Base-by-base conservation (phyloP, 1,139 yeast species). In the Hemisphaericaspora subhashii region DNA sequence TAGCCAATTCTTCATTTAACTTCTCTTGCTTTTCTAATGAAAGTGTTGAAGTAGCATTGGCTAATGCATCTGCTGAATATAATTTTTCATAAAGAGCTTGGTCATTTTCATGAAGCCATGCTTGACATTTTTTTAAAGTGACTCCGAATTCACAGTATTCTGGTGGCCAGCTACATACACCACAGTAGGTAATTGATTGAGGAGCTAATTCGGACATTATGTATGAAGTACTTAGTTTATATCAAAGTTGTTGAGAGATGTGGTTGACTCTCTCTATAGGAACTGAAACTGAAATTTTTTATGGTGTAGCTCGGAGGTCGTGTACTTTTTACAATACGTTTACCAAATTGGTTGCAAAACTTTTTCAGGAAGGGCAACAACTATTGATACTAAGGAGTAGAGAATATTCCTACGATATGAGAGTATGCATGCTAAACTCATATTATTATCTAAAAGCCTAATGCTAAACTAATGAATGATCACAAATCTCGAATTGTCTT, bases 111-210 rank as follows among this genome's bases (percentile, higher is more conserved):
- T 76, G 68, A 32, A 90, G 74, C 96, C 97, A 89, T 28, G 77
- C 81, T 53, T 84, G 86, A 66, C 98, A 90, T 57, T 88, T 79
- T 56, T 83, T 83, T 61, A 85, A 73, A 29, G 83, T 73, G 35
- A 86, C 86, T 11, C 96, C 95, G 58, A 89, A 90, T 59, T 90
- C 98, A 67, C 98, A 90, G 65, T 83, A 90, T 63, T 89, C 98
- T 2, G 92, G 92, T 12, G 97, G 97, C 56, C 79, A 83, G 1
- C 89, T 66, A 62, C 98, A 90, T 8, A 89, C 77, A 5, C 82
- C 92, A 62, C 98, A 90, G 66, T 90, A 89, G 10, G 75, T 54
- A 14, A 81, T 74, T 21, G 64, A 53, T 50, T 64, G 72, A 12
- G 85, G 77, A 29, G 44, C 49, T 18, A 64, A 54, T 50, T 66